These are phyloP conservation scores for Pichia sp. DNA, from an alignment of 1,139 yeast species.

Conservation along the genomic window DNA sequence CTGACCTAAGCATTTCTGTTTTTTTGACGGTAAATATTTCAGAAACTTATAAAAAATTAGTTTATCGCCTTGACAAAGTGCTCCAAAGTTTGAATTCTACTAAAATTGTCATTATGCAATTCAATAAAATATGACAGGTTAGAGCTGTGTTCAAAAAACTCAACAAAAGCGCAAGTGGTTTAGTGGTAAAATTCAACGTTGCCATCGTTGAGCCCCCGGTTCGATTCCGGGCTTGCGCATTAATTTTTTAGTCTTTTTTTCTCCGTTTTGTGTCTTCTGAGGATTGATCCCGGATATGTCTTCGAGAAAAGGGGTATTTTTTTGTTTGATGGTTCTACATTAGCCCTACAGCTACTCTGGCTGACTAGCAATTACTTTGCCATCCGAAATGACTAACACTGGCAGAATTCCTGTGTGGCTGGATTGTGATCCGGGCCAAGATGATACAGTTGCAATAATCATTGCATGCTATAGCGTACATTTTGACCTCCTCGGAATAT, in stretches of 20 bases:
- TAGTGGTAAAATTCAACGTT: neutral
- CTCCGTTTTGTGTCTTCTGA: no score
- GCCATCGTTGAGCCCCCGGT: conserved; percentile 1
- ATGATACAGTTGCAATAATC: conserved; percentile 76
- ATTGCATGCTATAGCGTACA: conserved; percentile 57
- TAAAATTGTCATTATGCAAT: no score
- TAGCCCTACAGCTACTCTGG: neutral
- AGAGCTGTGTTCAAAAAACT: no score
- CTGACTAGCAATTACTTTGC: no score
- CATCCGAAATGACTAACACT: neutral
- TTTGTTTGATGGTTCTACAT: neutral
- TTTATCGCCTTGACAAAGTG: no score
- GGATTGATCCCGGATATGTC: no score
- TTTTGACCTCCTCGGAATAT: conserved; percentile 63
- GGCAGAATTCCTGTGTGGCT: conserved; percentile 63
- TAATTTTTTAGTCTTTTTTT: neutral
- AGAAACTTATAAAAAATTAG: no score
- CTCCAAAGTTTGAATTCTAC: no score
- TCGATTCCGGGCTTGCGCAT: conserved; percentile 8
- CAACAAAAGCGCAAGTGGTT: neutral
- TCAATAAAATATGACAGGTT: no score
- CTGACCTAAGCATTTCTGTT: no score
- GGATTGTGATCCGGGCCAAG: conserved; percentile 95
- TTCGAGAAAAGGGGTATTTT: no score
- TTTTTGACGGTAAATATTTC: no score